Base-by-base conservation (phyloP, 306 rosid genomes). In the Quercus ilex region DNA sequence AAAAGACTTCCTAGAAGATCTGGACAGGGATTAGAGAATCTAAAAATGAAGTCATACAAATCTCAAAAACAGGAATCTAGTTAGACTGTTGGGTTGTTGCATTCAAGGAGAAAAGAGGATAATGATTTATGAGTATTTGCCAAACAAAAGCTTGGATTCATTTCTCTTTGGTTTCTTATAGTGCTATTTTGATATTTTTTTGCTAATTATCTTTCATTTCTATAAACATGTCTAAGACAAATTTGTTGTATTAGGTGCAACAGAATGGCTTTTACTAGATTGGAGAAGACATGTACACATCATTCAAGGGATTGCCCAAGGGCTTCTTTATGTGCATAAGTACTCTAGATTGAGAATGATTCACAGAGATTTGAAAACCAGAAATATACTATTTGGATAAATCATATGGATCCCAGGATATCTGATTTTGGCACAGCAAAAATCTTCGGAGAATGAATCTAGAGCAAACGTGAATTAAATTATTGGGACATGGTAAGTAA, bases 51-150 rank as follows among this genome's bases (percentile, higher is more conserved):
- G 81, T 83, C 58, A 79, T 79, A 53, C 75, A 78, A n/a, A 53
- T 75, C 81, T 79, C 11, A 75, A 83, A 74, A 81, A 79, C 56
- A 79, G 83, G 79, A 79, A 71, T 76, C 80, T 83, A 28, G 78
- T 83, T 5, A 71, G 76, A 75, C 74, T 79, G 35, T 31, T 83
- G 72, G 83, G 83, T 3, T 83, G 56, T 33, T 79, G 83, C 83
- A 76, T 76, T 73, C 76, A 78, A 11, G 31, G 62, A 18, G 82
- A 67, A 46, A 82, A 82, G 59, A 78, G 43, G 64, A 71, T 83
- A 63, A 11, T 79, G 49, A 71, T 76, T 18, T 76, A 79, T 8
- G 83, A 83, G 65, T 79, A 83, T 76, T 75, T 71, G 81, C 41
- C 75, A 53, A 79, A 79, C 78, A 71, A 15, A 79, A 83, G 83